These are phyloP conservation scores for Tephrocybe sp. DNA, from an alignment of 768 basidiomycete genomes.

Conservation along the genomic window DNA sequence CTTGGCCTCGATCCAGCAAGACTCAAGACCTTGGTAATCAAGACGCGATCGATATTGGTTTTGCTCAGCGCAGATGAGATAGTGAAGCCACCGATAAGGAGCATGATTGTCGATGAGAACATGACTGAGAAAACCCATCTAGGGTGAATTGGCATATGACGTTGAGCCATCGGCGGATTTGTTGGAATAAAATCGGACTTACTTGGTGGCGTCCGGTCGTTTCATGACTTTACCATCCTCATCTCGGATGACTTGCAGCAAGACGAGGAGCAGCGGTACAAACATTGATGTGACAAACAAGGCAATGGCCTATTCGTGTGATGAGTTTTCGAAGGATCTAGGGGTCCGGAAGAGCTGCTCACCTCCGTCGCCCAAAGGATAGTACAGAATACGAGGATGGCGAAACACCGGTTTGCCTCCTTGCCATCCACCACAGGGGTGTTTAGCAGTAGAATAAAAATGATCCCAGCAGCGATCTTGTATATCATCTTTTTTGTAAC, in stretches of 20 bases:
- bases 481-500: slow-evolving; percentile 64
- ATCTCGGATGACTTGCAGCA: slow-evolving; percentile 74
- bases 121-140: slow-evolving; percentile 92
- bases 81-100: slow-evolving; percentile 96
- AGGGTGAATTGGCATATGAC: neutral
- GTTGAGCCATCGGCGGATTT: too few species aligned
- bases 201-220: slow-evolving; percentile 80
- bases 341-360: slow-evolving; percentile 15
- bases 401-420: slow-evolving; percentile 87
- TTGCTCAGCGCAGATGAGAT: slow-evolving; percentile 96
- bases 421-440: slow-evolving; percentile 52
- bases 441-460: slow-evolving; percentile 64
- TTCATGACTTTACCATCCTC: slow-evolving; percentile 51
- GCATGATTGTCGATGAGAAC: slow-evolving; percentile 98
- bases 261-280: slow-evolving; percentile 85
- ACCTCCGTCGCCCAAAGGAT: slow-evolving; percentile 97
- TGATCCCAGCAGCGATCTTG: slow-evolving; percentile 49
- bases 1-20: slow-evolving; percentile 87
- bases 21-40: slow-evolving; percentile 87
- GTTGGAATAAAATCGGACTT: slow-evolving; percentile 22
- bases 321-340: neutral
- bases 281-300: slow-evolving; percentile 94
- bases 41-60: slow-evolving; percentile 87
- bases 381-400: slow-evolving; percentile 85
- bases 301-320: slow-evolving; percentile 77